Percentiles rank a stretch among this genome's conserved stretches.
Conservation (phyloP, 2,329 filamentous ascomycete genomes). For the Claviceps humidiphila region DNA sequence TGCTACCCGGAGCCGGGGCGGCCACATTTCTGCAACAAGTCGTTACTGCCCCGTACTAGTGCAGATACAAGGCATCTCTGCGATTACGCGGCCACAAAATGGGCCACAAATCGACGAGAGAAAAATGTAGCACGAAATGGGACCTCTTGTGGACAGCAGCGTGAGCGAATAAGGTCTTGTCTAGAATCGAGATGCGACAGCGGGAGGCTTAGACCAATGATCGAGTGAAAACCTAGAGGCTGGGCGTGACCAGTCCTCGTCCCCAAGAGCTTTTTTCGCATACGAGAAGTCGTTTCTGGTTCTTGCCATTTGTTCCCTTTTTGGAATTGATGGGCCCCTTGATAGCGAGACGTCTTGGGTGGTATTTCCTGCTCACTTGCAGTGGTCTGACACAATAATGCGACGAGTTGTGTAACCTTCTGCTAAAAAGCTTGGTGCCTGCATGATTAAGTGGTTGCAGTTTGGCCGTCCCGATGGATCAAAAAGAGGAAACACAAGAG, state of each 20-base stretch:
- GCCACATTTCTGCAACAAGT: not conserved
- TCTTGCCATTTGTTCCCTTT: not conserved
- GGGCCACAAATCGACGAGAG: too few species aligned
- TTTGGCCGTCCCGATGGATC: not conserved
- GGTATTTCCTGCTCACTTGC: not conserved
- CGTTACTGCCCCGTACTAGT: not conserved
- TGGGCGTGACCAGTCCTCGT: too few species aligned
- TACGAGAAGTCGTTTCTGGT: not conserved
- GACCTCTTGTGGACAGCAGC: too few species aligned
- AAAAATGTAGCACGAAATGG: too few species aligned
- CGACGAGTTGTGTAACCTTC: slow-evolving; percentile 1
- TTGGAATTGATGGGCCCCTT: not conserved
- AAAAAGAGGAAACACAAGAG: not conserved
- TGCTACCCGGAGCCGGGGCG: not conserved
- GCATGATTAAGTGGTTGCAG: slow-evolving; percentile 1
- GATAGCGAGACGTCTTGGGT: not conserved
- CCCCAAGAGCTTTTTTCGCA: not conserved
- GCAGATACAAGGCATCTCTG: not conserved
- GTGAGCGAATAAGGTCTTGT: not conserved
- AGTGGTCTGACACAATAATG: not conserved
- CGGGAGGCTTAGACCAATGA: not conserved
- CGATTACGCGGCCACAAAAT: too few species aligned
- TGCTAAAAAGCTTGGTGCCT: slow-evolving; percentile 2
- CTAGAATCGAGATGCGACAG: not conserved
- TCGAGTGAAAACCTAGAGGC: too few species aligned